Evolutionary conservation across 768 basidiomycete species (phyloP), one percentile per base, ranked within the genome.

Genomic region (Phlegmacium glaucopus): DNA sequence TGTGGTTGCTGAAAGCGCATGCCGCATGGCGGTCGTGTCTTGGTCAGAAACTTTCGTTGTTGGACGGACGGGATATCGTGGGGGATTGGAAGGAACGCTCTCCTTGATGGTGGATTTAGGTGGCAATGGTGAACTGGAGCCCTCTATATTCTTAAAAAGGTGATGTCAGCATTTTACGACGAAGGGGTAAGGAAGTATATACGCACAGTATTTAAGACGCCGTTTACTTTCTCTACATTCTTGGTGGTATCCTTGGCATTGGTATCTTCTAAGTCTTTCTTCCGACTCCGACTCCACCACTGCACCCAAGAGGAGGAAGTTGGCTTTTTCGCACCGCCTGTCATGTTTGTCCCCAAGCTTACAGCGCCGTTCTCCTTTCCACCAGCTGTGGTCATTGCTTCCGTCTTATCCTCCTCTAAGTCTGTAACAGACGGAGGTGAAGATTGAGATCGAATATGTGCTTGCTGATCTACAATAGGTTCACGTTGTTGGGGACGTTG

Each of bases 281-380:
- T 68, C 45, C 72, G 66, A 63, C 80, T 84, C 15, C 87, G 72
- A 50, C 78, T 82, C 90, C 88, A 94, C 91, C 90, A 92, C 32
- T 81, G 77, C 30, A 79, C 79, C 90, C 89, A 92, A n/a, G 83
- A 84, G 1, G 79, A 76, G 11, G 82, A 80, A 0, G 77, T 76
- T 4, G 79, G 76, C 55, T 74, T 72, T 30, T 55, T 57, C 7
- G 52, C 46, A 4, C 62, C 51, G 8, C 52, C 46, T 40, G 47
- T 46, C 1, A 39, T 27, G 22, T 52, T 40, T 8, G 45, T 29
- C 10, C 7, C 35, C 12, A 26, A 44, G 27, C 39, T 9, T 8
- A 27, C 27, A 16, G 15, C 17, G 22, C 22, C 22, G 22, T 22
- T 22, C 22, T 22, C 22, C 22, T 22, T 22, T 22, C 5, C 22